A percentile compares a stretch with the other conserved stretches of the same genome.
These are phyloP conservation scores for Cytospora piceicola DNA, from an alignment of 2,329 filamentous ascomycete genomes.

Conservation along the genomic window DNA sequence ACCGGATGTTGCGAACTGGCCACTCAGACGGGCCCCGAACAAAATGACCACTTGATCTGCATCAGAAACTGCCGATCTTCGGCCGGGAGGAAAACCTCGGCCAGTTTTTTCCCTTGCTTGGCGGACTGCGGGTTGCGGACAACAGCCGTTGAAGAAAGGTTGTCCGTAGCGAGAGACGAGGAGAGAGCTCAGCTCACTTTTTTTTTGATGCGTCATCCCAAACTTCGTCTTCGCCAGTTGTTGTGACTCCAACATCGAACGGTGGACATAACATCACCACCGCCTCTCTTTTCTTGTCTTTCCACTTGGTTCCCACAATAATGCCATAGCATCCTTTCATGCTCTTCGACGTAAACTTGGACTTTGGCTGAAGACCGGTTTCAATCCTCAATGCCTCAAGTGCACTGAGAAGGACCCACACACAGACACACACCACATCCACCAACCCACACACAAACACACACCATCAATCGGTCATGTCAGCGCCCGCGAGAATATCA, in stretches of 20 bases:
- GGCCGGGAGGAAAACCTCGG: conserved; percentile 16
- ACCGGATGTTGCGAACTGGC: conserved; percentile 11
- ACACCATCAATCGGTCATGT: conserved; percentile 31
- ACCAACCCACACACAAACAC: background rate
- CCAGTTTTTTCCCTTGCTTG: background rate
- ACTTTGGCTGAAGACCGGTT: conserved; percentile 13
- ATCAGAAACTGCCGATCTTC: background rate
- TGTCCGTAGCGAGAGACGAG: background rate
- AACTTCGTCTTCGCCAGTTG: background rate
- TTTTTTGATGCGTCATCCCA: conserved; percentile 17
- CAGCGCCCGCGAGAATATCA: conserved; percentile 37
- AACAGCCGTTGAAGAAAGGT: background rate
- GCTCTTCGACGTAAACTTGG: background rate
- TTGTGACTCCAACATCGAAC: conserved; percentile 2
- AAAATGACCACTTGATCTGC: conserved; percentile 21
- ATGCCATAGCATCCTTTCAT: conserved; percentile 7
- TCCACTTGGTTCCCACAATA: background rate
- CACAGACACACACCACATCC: conserved; percentile 1
- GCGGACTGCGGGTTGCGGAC: background rate
- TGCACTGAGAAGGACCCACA: conserved; percentile 5
- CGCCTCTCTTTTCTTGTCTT: background rate
- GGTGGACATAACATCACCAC: conserved; percentile 6
- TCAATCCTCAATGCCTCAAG: conserved; percentile 15
- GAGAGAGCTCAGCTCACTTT: background rate
- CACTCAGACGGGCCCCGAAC: conserved; percentile 15